These are phyloP conservation scores for Hericium rajendrae DNA, from an alignment of 768 basidiomycete genomes.

Conservation along the genomic window DNA sequence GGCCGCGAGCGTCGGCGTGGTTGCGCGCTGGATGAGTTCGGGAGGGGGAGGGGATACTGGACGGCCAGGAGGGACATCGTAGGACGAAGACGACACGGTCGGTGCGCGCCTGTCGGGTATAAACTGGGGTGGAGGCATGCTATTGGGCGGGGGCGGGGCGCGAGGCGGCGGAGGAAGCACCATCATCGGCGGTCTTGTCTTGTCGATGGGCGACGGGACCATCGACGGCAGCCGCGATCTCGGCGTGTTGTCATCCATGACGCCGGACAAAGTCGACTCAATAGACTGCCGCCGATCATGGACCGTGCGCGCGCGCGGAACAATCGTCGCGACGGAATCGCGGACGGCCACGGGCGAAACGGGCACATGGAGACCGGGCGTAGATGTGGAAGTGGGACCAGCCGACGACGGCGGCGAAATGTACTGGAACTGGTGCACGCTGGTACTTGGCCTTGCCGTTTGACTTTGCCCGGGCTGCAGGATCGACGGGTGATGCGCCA, in stretches of 20 bases:
- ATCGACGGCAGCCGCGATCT: slow-evolving; percentile 60
- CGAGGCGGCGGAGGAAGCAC: slow-evolving; percentile 68
- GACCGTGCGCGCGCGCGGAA: slow-evolving; percentile 39
- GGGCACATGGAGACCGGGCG: slow-evolving; percentile 27
- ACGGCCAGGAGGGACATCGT: slow-evolving; percentile 67
- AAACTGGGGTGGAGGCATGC: slow-evolving; percentile 62
- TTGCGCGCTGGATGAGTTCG: slow-evolving; percentile 87
- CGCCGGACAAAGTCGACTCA: slow-evolving; percentile 55
- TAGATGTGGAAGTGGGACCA: slow-evolving; percentile 23
- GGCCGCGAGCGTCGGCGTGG: slow-evolving; percentile 67
- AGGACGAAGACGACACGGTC: slow-evolving; percentile 32
- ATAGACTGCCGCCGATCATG: slow-evolving; percentile 61
- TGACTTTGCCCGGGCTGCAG: slow-evolving; percentile 18
- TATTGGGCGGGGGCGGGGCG: slow-evolving; percentile 60
- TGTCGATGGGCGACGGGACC: slow-evolving; percentile 50
- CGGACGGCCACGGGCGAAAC: slow-evolving; percentile 36
- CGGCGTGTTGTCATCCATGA: slow-evolving; percentile 34
- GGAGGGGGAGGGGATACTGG: slow-evolving; percentile 90
- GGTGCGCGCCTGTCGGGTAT: slow-evolving; percentile 59
- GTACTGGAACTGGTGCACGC: slow-evolving; percentile 59
- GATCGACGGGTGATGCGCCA: slow-evolving; percentile 22
- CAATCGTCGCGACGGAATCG: slow-evolving; percentile 43
- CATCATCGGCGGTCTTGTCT: slow-evolving; percentile 80
- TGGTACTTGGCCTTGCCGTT: slow-evolving; percentile 49
- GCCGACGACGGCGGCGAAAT: slow-evolving; percentile 42